Percentiles rank a stretch among this genome's conserved stretches.
These are phyloP conservation scores for Hysterangium stoloniferum DNA, from an alignment of 768 basidiomycete species.

Conservation along the genomic window DNA sequence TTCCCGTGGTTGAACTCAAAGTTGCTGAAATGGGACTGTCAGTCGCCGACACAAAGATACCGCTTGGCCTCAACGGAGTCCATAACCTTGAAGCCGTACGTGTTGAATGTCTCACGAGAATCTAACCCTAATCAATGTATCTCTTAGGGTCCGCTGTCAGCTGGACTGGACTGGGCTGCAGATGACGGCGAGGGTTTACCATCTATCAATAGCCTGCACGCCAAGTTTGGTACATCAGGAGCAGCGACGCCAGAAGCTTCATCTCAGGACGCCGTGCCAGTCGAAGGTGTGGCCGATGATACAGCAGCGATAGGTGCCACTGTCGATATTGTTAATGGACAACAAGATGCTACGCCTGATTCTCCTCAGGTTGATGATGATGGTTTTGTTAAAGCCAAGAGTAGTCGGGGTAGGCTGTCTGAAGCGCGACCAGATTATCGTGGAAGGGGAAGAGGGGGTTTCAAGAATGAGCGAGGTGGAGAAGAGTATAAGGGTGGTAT, in stretches of 20 bases:
- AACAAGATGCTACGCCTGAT: slow-evolving; percentile 5
- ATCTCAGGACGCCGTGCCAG: slow-evolving; percentile 18
- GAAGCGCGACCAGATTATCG: slow-evolving; percentile 11
- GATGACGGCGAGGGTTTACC: slow-evolving; percentile 76
- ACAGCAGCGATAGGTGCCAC: neutral
- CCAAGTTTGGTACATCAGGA: slow-evolving; percentile 68
- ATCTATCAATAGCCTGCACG: slow-evolving; percentile 68
- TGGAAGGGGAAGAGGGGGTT: slow-evolving; percentile 38
- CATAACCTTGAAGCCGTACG: slow-evolving; percentile 18
- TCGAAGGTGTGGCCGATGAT: slow-evolving; percentile 24
- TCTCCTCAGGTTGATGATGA: slow-evolving; percentile 41
- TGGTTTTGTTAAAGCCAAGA: slow-evolving; percentile 38
- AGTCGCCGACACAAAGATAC: slow-evolving; percentile 15
- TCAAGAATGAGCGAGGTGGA: slow-evolving; percentile 22
- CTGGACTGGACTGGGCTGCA: slow-evolving; percentile 73
- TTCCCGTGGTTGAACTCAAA: slow-evolving; percentile 18
- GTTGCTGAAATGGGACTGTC: slow-evolving; percentile 14
- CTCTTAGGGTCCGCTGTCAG: slow-evolving; percentile 3
- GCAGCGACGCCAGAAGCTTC: slow-evolving; percentile 49
- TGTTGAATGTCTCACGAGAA: neutral
- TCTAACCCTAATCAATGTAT: neutral
- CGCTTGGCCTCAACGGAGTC: slow-evolving; percentile 11
- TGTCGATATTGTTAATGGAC: slow-evolving; percentile 14
- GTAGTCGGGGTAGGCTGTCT: slow-evolving; percentile 29
- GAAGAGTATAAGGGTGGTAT: slow-evolving; percentile 25